Evolutionary conservation across 2,329 filamentous ascomycete genomes (phyloP), one percentile per base, ranked within the genome.

Genomic region (Xylariales sp.): DNA sequence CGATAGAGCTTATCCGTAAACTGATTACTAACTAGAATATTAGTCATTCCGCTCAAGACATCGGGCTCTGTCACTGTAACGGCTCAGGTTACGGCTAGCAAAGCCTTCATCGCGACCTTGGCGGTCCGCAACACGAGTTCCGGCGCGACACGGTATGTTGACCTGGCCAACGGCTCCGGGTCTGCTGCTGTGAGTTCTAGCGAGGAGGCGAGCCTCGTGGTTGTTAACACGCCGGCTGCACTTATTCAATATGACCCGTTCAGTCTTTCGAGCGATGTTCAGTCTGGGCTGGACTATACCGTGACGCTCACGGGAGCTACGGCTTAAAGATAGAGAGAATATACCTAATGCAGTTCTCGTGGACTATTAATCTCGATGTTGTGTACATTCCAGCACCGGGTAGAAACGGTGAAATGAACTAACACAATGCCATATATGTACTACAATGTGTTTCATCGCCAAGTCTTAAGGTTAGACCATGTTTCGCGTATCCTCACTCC

Each of bases 221-320:
- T 86, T 48, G 84, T 79, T 14, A 85, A 86, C 69, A 84, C 84
- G 2, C 84, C 84, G 7, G 75, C 75, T 7, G 68, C 76, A 55
- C 76, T 83, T 30, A 76, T 83, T 32, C 73, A 80, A 55, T 86
- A 83, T 67, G 82, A 85, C 69, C 78, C 81, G 3, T 83, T 83
- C 64, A 67, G 78, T 39, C 72, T 82, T 23, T 78, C 71, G 1
- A 74, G 75, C 3, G 81, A 80, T 28, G 81, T 79, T 0, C 79
- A 74, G 32, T 73, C 74, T 45, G 81, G 81, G 0, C 62, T 83
- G 23, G 78, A 83, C 53, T 83, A 82, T 61, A 70, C 69, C 36
- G 55, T 76, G 12, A 70, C 72, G 18, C 62, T 75, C 3, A 74
- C 70, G 5, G 74, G 73, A 30, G 74, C 74, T 30, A 75, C 64